Evolutionary conservation across 495 filamentous ascomycete genomes (phyloP), one percentile per base, ranked within the genome.

Genomic region (Evernia prunastri): DNA sequence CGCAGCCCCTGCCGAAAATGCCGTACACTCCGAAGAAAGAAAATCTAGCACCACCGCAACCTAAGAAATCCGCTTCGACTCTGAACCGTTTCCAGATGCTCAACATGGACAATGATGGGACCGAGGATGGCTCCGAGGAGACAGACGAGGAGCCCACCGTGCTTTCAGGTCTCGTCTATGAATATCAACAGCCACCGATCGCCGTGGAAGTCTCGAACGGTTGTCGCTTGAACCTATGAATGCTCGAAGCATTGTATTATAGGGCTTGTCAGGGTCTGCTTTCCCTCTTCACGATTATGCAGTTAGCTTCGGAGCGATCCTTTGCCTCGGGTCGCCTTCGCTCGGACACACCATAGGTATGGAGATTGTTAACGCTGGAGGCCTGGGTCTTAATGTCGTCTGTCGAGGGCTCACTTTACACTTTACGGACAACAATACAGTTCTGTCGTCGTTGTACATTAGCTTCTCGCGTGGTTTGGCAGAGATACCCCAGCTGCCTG

Each of bases 81-180:
- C 67, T 75, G 7, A 90, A 89, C 68, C 84, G 87, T n/a, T 89
- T 88, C 72, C 79, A 84, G 39, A 73, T 87, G 60, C 77, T 90
- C 27, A 81, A 84, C 54, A 70, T 85, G 37, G 84, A 84, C 64
- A 79, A 77, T 18, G 73, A 77, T 60, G 75, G 75, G 15, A 71
- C 71, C 18, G 67, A 71, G 18, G 68, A 70, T 12, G 67, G 63
- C 23, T 71, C 66, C 7, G 69, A 68, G 23, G 65, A 64, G 39
- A 47, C 51, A 33, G 61, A 63, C 25, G 31, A 68, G 29, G 65
- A 64, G n/a, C 37, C 43, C 18, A 42, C 54, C 17, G 20, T 63
- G 10, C 36, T 61, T 5, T 58, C 67, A 1, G 67, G 56, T 17
- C 43, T 67, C 69, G n/a, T 49, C 58, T 15, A 45, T 69, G 18